Evolutionary conservation across 306 rosid genomes (phyloP), one percentile per base, ranked within the genome.

Genomic region (Cucurbita moschata): DNA sequence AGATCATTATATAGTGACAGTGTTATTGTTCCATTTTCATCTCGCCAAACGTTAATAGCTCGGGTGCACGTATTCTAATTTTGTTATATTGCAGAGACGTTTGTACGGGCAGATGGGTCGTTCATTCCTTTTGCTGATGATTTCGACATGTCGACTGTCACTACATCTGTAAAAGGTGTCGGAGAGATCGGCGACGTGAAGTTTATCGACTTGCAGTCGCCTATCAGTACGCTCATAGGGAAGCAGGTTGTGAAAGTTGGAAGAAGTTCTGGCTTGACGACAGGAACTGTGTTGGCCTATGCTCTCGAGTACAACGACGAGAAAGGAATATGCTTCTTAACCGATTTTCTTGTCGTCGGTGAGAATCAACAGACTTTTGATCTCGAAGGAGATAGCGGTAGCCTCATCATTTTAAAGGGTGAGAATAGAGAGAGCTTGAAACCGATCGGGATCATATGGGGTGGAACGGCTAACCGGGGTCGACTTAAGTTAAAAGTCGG

Each of bases 331-430:
- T 95, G 99, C 84, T 95, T 95, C 86, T 84, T 95, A 66, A 95
- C 99, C 0, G 99, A 94, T 88, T 90, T 89, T 82, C 99, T 94
- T 70, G 99, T 94, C 40, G 97, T 94, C 46, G 99, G 99, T 65
- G 99, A 94, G 85, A 94, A 94, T 79, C 99, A 91, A 80, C 99
- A 95, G 74, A 95, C 96, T 46, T 95, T 95, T 75, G 99, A 95
- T 76, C 99, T 95, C 37, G 97, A 95, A 84, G 99, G 97, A 79
- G 99, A 95, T 80, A 95, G 99, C 54, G 99, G 99, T 77, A 91
- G 99, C 60, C 96, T 95, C 76, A 95, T 95, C 71, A 83, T 91
- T 86, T 83, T 95, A 18, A 91, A 89, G 83, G 96, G 99, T 44
- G 92, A 85, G 68, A 78, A 83, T 71, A 86, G 88, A 52, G 96